Evolutionary conservation across 352 stramenopile genomes (phyloP).

Genomic region (Phytophthora crassamura): DNA sequence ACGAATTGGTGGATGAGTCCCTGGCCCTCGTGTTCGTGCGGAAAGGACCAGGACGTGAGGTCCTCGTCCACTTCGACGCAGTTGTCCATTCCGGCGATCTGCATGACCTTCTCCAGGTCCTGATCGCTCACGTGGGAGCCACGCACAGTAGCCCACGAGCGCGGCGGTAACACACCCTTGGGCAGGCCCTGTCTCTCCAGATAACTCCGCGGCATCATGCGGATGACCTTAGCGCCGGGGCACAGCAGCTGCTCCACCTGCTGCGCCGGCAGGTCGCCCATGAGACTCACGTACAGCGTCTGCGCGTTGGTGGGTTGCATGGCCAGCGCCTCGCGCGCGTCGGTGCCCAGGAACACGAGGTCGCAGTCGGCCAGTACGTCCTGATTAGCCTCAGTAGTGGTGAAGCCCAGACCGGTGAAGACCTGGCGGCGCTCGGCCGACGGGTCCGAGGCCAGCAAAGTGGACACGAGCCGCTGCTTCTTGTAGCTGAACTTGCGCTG

Average conservation of each 20-base stretch:
- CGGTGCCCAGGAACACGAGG: conserved; percentile 74
- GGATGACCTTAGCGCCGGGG: conserved; percentile 73
- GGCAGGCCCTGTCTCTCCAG: conserved; percentile 62
- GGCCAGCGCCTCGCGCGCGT: conserved; percentile 52
- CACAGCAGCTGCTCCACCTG: conserved; percentile 66
- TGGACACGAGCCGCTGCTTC: conserved; percentile 77
- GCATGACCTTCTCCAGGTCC: conserved; percentile 64
- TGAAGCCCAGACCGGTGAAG: conserved; percentile 70
- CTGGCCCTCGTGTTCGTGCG: conserved; percentile 17
- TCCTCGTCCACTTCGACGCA: conserved; percentile 54
- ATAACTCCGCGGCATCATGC: conserved; percentile 74
- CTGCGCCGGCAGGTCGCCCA: conserved; percentile 63
- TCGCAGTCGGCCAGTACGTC: conserved; percentile 73
- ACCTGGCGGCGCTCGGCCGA: conserved; percentile 62
- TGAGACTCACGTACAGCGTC: conserved; percentile 76
- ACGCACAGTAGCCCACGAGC: conserved; percentile 63
- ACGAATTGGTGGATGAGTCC: conserved; percentile 46
- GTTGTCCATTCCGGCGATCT: conserved; percentile 59
- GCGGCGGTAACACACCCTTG: conserved; percentile 52
- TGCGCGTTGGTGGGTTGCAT: conserved; percentile 37
- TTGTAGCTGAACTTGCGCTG: conserved; percentile 76
- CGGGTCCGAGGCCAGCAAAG: conserved; percentile 68
- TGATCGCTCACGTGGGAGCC: conserved; percentile 57
- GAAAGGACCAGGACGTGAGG: conserved; percentile 36
- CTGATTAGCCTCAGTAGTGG: conserved; percentile 61